Evolutionary conservation across 345 rosid genomes (phyloP).

Genomic region (Dipteronia dyeriana): DNA sequence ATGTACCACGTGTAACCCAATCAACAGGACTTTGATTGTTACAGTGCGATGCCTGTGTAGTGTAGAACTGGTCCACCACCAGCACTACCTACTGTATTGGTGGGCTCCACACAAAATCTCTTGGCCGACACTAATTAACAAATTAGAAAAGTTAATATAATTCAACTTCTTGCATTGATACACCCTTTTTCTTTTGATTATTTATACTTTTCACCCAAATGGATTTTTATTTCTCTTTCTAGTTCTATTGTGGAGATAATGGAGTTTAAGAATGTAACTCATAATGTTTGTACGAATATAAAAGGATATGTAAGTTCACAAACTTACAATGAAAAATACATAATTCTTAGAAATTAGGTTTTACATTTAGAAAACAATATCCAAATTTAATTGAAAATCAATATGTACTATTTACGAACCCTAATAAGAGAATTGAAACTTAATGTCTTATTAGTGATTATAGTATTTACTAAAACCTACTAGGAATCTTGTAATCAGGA

Average conservation of each 20-base stretch:
- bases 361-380: not conserved
- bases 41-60: conserved; percentile 29
- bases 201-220: not conserved
- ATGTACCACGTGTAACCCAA: conserved; percentile 26
- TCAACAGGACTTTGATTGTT: not conserved
- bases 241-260: not conserved
- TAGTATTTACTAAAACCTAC: too few species aligned
- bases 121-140: conserved; percentile 43
- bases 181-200: conserved; percentile 2
- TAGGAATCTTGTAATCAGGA: too few species aligned
- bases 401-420: too few species aligned
- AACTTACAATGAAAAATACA: not conserved
- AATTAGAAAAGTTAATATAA: not conserved
- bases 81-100: conserved; percentile 18
- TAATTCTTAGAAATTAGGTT: not conserved
- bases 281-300: too few species aligned
- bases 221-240: not conserved
- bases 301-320: too few species aligned
- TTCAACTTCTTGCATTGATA: not conserved
- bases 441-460: too few species aligned
- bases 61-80: conserved; percentile 27
- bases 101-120: conserved; percentile 34
- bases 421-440: too few species aligned
- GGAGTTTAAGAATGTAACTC: too few species aligned
- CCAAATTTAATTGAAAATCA: not conserved